Evolutionary conservation across 23 red algal genomes (phyloP), one percentile per base, ranked within the genome.

Genomic region (Chondrus crispus): DNA sequence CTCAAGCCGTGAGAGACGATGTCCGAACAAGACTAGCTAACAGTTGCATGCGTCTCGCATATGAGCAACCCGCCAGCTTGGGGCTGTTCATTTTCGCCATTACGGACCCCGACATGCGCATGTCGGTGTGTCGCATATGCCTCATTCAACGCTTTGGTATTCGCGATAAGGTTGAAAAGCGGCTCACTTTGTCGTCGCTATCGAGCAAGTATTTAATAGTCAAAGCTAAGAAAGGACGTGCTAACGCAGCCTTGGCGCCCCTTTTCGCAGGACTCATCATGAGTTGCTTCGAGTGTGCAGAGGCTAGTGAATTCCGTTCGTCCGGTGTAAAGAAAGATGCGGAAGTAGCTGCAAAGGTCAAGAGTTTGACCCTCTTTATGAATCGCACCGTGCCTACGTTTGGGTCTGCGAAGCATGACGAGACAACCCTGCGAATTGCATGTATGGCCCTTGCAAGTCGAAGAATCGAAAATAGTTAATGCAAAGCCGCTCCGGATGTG

Each of bases 81-180:
- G 48, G 36, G 8, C 13, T 24, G 5, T 90, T 60, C 70, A 8
- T 81, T 13, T 37, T 80, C 19, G 53, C 33, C 16, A 80, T 90
- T 53, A 40, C 70, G 13, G 45, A 68, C 36, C 35, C 24, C 5
- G 20, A 69, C 3, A 18, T 90, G 49, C 46, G 50, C 53, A 38
- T 79, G 33, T 35, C 50, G 19, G 72, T 80, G 58, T 80, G 87
- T 64, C 87, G 87, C 29, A 63, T 90, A 32, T 90, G 87, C 73
- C 47, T 90, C 48, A 81, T 90, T 9, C 87, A 90, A 58, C 87
- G 87, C 5, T 90, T 90, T 68, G 47, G 72, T 45, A 50, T 90
- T 24, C 35, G 2, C 39, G 87, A 90, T 68, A 22, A 90, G 18
- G 24, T 38, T 62, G 44, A 40, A 2, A 77, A 64, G 18, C 72